These are phyloP conservation scores for Setomelanomma holmii DNA, from an alignment of 2,329 filamentous ascomycete species.

Conservation along the genomic window DNA sequence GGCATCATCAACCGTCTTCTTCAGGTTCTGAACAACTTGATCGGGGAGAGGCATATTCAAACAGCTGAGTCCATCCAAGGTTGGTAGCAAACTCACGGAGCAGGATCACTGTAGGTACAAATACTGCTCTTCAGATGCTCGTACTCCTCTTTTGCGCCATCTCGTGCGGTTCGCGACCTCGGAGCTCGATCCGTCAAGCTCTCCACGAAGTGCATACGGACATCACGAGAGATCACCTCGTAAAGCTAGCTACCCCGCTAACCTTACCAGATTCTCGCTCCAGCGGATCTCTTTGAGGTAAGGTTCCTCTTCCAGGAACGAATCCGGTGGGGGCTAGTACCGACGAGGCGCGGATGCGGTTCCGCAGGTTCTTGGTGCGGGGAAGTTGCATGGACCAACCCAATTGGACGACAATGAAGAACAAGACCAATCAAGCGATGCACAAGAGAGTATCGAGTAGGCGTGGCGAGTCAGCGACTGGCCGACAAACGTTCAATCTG, in stretches of 20 bases:
- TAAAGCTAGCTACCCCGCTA: neutral
- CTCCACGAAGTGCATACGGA: neutral
- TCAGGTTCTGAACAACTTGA: constrained; percentile 13
- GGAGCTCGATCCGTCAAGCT: neutral
- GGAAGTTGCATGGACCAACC: neutral
- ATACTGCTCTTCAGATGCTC: neutral
- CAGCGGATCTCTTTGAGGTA: neutral
- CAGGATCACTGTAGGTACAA: neutral
- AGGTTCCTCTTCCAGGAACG: neutral
- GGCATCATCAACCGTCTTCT: constrained; percentile 24
- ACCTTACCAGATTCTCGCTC: neutral
- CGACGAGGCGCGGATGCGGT: neutral
- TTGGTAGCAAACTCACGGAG: too few relatives aligned
- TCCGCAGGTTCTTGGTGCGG: neutral
- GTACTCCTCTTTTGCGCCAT: neutral
- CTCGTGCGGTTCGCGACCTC: too few relatives aligned
- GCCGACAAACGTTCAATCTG: too few relatives aligned
- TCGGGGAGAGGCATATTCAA: constrained; percentile 18
- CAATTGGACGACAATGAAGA: neutral
- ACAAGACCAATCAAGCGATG: neutral
- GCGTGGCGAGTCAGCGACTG: too few relatives aligned
- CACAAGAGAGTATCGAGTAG: neutral
- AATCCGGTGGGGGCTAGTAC: neutral
- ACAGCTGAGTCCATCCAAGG: neutral
- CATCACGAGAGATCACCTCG: neutral